Evolutionary conservation across 306 rosid species (phyloP).

Genomic region (Rosa persica): DNA sequence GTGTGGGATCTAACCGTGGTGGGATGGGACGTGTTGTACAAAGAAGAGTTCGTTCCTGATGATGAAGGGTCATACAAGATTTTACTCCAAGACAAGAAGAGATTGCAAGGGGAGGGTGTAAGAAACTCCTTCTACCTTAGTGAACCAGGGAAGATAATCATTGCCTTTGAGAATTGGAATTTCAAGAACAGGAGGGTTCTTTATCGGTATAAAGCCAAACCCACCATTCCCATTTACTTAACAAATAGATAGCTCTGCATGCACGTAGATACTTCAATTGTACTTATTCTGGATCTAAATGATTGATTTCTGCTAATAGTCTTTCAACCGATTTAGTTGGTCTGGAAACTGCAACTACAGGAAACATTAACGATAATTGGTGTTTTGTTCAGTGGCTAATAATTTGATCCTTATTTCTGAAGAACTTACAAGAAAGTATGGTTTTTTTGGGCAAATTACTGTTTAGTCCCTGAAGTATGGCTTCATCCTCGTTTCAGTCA

Average conservation of each 20-base stretch:
- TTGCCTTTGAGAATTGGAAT: constrained; percentile 60
- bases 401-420: neutral
- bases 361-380: neutral
- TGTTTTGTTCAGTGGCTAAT: neutral
- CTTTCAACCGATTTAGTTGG: neutral
- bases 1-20: constrained; percentile 78
- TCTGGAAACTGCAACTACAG: neutral
- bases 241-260: neutral
- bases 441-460: too few species aligned
- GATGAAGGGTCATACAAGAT: constrained; percentile 84
- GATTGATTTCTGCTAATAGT: neutral
- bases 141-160: constrained; percentile 79
- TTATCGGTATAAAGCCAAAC: constrained; percentile 61
- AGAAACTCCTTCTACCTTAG: constrained; percentile 76
- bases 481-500: too few species aligned
- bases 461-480: too few species aligned
- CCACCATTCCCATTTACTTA: constrained; percentile 67
- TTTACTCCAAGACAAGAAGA: constrained; percentile 60
- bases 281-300: neutral
- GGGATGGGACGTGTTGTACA: constrained; percentile 87
- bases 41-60: constrained; percentile 85
- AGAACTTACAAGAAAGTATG: neutral
- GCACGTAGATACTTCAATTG: neutral
- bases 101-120: constrained; percentile 44
- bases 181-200: constrained; percentile 62